These are phyloP conservation scores for Talaromyces ruber DNA, from an alignment of 495 filamentous ascomycete genomes.

Conservation along the genomic window DNA sequence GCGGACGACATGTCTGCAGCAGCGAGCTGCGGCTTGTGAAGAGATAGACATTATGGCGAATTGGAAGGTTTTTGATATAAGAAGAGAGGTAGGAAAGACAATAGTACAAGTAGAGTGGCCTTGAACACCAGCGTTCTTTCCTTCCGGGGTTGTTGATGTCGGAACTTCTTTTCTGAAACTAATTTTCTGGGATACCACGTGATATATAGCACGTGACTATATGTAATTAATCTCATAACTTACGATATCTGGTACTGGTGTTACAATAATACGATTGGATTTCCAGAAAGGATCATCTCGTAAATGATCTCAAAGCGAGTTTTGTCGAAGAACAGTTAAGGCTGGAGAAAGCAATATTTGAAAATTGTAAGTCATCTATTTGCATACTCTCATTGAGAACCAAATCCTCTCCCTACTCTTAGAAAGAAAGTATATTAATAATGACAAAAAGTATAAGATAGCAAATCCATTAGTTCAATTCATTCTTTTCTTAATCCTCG, in stretches of 20 bases:
- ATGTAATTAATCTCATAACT: not conserved
- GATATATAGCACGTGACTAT: not conserved
- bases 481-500: constrained; percentile 57
- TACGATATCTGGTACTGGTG: not conserved
- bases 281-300: not conserved
- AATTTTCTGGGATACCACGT: constrained; percentile 4
- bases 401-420: not conserved
- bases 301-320: not conserved
- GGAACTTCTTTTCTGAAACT: constrained; percentile 16
- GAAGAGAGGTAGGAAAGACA: constrained; percentile 7
- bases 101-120: constrained; percentile 2
- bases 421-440: constrained; percentile 1
- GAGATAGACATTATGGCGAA: constrained; percentile 32
- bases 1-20: constrained; percentile 39
- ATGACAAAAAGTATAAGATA: not conserved
- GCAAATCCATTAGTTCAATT: not conserved
- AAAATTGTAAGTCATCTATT: not conserved
- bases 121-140: not conserved
- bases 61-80: constrained; percentile 4
- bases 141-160: constrained; percentile 7
- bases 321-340: not conserved
- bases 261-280: not conserved
- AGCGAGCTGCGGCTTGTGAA: constrained; percentile 34
- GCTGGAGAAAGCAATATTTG: not conserved
- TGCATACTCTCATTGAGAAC: not conserved